A percentile compares a stretch with the other conserved stretches of the same genome.
Evolutionary conservation across 192 early-diverging fungal species (phyloP).

Genomic region (Funneliformis geosporum): DNA sequence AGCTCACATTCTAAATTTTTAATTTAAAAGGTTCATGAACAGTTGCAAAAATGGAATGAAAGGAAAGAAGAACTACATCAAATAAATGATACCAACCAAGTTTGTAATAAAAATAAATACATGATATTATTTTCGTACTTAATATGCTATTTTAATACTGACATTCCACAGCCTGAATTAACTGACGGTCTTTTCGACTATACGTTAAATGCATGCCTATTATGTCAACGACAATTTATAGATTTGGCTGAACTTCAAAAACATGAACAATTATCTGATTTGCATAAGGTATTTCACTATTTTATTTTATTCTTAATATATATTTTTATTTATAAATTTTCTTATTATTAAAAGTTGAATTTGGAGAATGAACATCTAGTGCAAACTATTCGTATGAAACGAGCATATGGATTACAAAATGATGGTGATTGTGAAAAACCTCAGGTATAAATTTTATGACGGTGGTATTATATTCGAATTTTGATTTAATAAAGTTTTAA

Average conservation of each 20-base stretch:
- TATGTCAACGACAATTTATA: constrained; percentile 65
- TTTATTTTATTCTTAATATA: neutral
- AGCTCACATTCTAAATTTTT: neutral
- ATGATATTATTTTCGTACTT: neutral
- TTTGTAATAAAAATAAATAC: neutral
- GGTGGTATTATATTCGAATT: neutral
- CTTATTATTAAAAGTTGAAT: neutral
- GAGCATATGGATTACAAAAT: neutral
- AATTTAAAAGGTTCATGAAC: neutral
- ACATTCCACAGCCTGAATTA: neutral
- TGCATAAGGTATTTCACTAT: constrained; percentile 49
- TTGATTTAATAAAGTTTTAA: neutral
- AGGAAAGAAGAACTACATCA: neutral
- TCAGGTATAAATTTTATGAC: neutral
- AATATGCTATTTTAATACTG: neutral
- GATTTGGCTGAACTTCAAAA: constrained; percentile 48
- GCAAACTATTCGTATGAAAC: neutral
- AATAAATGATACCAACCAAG: neutral
- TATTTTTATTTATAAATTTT: neutral
- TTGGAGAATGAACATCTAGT: neutral
- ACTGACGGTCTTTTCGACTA: constrained; percentile 43
- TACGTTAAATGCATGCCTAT: constrained; percentile 52
- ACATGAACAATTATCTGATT: constrained; percentile 57
- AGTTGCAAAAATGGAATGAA: neutral
- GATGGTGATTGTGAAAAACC: neutral